These are phyloP conservation scores for Cornus florida DNA, from an alignment of 148 eudicot genomes.

Conservation along the genomic window DNA sequence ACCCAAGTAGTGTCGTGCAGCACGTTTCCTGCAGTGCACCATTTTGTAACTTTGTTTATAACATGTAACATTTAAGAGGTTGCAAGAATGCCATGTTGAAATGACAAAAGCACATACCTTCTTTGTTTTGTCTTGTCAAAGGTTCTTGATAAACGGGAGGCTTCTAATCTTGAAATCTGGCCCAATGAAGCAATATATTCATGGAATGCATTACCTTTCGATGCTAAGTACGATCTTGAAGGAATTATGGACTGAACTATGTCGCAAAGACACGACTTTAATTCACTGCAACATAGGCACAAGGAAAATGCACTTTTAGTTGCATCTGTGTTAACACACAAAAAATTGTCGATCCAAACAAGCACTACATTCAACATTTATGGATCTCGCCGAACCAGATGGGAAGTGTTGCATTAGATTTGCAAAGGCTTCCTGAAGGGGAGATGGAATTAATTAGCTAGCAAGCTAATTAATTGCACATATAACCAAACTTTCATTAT, in stretches of 20 bases:
- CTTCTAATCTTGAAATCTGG: constrained; percentile 76
- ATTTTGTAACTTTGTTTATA: constrained; percentile 7
- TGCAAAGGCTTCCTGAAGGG: too few relatives aligned
- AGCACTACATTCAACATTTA: neutral
- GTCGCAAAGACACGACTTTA: constrained; percentile 34
- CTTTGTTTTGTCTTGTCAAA: constrained; percentile 44
- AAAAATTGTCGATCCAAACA: neutral
- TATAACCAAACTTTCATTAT: too few relatives aligned
- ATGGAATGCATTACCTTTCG: constrained; percentile 51
- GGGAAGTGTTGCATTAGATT: too few relatives aligned
- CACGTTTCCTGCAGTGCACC: constrained; percentile 51
- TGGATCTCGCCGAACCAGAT: neutral
- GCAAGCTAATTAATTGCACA: too few relatives aligned
- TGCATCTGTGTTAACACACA: neutral
- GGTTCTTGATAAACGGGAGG: constrained; percentile 58
- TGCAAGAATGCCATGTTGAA: neutral
- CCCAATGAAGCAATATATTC: constrained; percentile 75
- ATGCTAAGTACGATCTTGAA: constrained; percentile 45
- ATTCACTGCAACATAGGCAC: constrained; percentile 49
- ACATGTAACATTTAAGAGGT: neutral
- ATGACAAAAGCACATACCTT: constrained; percentile 40
- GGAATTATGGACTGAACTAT: constrained; percentile 69
- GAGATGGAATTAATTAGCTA: too few relatives aligned
- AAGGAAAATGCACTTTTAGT: constrained; percentile 2
- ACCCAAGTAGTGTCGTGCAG: constrained; percentile 61